Percentiles rank a stretch among this genome's conserved stretches.
Conservation (phyloP, 768 basidiomycete genomes). For the Suillus cothurnatus region DNA sequence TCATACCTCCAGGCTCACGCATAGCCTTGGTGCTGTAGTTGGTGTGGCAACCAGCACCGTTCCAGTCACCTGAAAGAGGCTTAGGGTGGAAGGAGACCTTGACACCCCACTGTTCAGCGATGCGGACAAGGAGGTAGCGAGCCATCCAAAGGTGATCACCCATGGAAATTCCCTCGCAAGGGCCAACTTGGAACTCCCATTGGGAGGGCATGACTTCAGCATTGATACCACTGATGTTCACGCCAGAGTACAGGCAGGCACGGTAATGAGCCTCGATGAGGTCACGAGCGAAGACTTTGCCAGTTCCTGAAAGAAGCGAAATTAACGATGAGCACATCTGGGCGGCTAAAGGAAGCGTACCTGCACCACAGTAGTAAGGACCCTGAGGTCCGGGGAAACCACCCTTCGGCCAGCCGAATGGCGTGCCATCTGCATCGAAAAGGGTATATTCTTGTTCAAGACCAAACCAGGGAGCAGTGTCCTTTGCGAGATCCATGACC, state of each 20-base stretch:
- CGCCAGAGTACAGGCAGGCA: constrained; percentile 90
- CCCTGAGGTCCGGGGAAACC: constrained; percentile 99
- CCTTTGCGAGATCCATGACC: constrained; percentile 91
- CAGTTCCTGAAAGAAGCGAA: constrained; percentile 63
- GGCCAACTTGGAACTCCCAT: constrained; percentile 99
- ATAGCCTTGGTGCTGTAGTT: constrained; percentile 96
- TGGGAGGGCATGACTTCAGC: constrained; percentile 99
- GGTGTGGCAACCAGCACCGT: constrained; percentile 98
- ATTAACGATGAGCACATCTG: background rate
- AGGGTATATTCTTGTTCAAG: constrained; percentile 99
- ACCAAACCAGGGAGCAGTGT: constrained; percentile 90
- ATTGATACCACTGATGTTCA: constrained; percentile 99
- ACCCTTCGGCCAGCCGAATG: constrained; percentile 97
- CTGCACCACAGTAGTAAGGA: constrained; percentile 99
- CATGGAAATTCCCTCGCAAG: constrained; percentile 97
- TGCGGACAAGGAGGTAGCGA: constrained; percentile 91
- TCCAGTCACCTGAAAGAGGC: constrained; percentile 97
- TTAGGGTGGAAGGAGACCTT: constrained; percentile 99
- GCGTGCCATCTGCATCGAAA: constrained; percentile 87
- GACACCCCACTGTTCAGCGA: constrained; percentile 96
- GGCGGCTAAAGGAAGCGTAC: constrained; percentile 45
- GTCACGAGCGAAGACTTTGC: constrained; percentile 98
- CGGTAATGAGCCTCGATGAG: constrained; percentile 99
- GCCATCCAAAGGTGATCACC: constrained; percentile 99
- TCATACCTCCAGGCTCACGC: constrained; percentile 94